Percentiles rank a stretch among this genome's conserved stretches.
Evolutionary conservation across 176 grass and related monocot species (phyloP).

Genomic region (Oryza glaberrima): DNA sequence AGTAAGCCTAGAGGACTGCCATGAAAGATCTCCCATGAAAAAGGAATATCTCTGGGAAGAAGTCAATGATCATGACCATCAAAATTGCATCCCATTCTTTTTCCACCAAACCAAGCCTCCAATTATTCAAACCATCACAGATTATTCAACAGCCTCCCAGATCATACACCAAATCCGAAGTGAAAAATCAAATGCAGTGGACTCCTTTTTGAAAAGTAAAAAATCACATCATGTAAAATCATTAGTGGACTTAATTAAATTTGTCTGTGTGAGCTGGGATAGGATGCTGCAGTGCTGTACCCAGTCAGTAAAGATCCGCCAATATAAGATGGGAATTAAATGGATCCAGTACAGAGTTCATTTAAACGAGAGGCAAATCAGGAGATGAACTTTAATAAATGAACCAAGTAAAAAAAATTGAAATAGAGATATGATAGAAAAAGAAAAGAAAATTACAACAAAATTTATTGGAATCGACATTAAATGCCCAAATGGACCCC

Average conservation of each 20-base stretch:
- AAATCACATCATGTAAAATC: slow-evolving; percentile 1
- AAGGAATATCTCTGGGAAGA: slow-evolving; percentile 46
- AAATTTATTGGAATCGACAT: slow-evolving; percentile 27
- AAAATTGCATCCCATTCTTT: slow-evolving; percentile 3
- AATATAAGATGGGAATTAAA: not conserved
- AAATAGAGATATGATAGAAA: slow-evolving; percentile 21
- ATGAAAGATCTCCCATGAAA: not conserved
- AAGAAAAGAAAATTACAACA: not conserved
- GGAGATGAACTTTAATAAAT: slow-evolving; percentile 3
- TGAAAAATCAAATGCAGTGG: slow-evolving; percentile 12
- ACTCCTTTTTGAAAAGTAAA: not conserved
- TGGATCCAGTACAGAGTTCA: slow-evolving; percentile 20
- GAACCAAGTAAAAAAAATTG: slow-evolving; percentile 14
- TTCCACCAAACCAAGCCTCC: not conserved
- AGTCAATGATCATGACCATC: slow-evolving; percentile 49
- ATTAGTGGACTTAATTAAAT: not conserved
- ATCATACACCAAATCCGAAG: not conserved
- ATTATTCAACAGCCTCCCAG: slow-evolving; percentile 23
- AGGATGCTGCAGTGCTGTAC: not conserved
- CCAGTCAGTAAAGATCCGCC: slow-evolving; percentile 19
- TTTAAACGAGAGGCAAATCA: slow-evolving; percentile 12
- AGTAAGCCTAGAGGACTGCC: not conserved
- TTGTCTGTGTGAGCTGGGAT: not conserved
- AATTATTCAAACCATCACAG: slow-evolving; percentile 33
- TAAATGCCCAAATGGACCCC: slow-evolving; percentile 46